Conservation (phyloP, 2,329 filamentous ascomycete species). For the Tolypocladium amazonense region DNA sequence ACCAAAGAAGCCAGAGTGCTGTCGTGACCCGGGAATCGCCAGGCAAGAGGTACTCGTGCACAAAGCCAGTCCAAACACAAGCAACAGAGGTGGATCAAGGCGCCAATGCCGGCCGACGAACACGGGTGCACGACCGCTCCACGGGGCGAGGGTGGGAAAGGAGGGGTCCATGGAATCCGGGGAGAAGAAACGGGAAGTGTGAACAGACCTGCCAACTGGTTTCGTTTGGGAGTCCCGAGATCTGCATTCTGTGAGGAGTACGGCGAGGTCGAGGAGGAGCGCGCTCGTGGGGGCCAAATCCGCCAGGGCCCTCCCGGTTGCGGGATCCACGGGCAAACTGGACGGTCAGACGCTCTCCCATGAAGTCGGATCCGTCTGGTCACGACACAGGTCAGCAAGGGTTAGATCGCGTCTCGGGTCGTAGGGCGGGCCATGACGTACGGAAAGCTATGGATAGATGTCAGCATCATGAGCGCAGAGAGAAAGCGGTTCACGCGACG, state of each 20-base stretch:
- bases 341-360: conserved; percentile 93
- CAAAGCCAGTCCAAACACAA: conserved; percentile 11
- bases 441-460: conserved; percentile 41
- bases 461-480: conserved; percentile 9
- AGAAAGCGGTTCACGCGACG: conserved; percentile 20
- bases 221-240: conserved; percentile 91
- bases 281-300: conserved; percentile 44
- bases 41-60: conserved; percentile 11
- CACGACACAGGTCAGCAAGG: conserved; percentile 9
- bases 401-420: not conserved
- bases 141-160: conserved; percentile 16
- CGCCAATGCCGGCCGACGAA: conserved; percentile 8
- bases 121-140: conserved; percentile 18
- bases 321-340: conserved; percentile 90
- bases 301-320: conserved; percentile 32
- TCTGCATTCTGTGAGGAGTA: conserved; percentile 93
- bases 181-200: conserved; percentile 47
- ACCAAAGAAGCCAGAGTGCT: conserved; percentile 12
- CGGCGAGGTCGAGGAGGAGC: conserved; percentile 69
- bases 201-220: conserved; percentile 99
- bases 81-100: conserved; percentile 5
- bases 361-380: conserved; percentile 91
- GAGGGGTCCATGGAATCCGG: conserved; percentile 29
- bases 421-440: conserved; percentile 30
- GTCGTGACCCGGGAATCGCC: conserved; percentile 2